Conservation (phyloP, 106 monocot genomes). For the Acorus calamus region DNA sequence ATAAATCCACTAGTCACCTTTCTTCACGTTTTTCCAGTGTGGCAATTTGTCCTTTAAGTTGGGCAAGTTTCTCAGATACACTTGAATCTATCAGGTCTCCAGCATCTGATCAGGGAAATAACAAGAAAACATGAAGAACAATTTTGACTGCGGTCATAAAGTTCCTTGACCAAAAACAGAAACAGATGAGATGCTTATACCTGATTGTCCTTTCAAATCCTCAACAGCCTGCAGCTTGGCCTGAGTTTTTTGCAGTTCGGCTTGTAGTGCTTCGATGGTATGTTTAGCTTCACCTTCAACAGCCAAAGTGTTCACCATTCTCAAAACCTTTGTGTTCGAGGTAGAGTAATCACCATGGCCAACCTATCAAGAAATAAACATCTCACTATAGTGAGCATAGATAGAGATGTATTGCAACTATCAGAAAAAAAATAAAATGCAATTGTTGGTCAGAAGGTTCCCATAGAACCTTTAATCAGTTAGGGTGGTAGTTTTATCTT, state of each 20-base stretch:
- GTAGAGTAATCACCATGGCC: slow-evolving; percentile 93
- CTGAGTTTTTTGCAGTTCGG: slow-evolving; percentile 75
- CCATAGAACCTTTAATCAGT: no score
- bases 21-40: slow-evolving; percentile 96
- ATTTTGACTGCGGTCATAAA: no score
- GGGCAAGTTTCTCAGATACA: slow-evolving; percentile 81
- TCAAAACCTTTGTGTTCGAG: slow-evolving; percentile 84
- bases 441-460: not conserved
- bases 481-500: no score
- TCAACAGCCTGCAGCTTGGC: slow-evolving; percentile 85
- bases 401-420: no score
- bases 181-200: slow-evolving; percentile 14
- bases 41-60: slow-evolving; percentile 97
- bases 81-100: slow-evolving; percentile 49
- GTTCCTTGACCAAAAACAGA: not conserved
- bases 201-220: slow-evolving; percentile 88
- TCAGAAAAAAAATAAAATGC: not conserved
- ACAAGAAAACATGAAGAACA: no score
- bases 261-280: slow-evolving; percentile 75
- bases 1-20: slow-evolving; percentile 31
- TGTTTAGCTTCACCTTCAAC: slow-evolving; percentile 90
- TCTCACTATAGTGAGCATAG: no score
- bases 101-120: slow-evolving; percentile 27
- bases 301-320: slow-evolving; percentile 87
- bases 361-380: slow-evolving; percentile 40